Conservation (phyloP, 202 grass and related monocot genomes). For the Setaria viridis region DNA sequence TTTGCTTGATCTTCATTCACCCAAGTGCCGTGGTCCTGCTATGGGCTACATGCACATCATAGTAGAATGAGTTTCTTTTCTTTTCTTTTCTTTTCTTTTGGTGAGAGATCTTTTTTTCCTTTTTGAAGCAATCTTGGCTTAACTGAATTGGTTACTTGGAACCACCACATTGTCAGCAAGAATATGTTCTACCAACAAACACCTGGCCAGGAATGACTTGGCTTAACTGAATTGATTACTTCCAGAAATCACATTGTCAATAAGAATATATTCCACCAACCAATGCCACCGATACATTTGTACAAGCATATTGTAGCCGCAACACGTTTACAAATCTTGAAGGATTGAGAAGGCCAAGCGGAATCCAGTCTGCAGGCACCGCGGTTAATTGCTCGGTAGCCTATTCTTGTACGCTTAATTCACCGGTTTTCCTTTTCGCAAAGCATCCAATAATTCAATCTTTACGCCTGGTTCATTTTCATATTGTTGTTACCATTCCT, state of each 20-base stretch:
- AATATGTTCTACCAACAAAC: conserved; percentile 41
- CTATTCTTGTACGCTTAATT: conserved; percentile 48
- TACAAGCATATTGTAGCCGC: neutral
- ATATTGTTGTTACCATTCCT: conserved; percentile 58
- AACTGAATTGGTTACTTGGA: conserved; percentile 18
- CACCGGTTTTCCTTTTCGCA: conserved; percentile 24
- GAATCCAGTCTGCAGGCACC: conserved; percentile 33
- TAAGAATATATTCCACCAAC: conserved; percentile 43
- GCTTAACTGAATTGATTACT: conserved; percentile 32
- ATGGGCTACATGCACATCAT: neutral
- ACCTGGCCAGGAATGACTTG: neutral
- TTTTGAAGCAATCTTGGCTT: conserved; percentile 7
- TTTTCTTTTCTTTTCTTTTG: neutral
- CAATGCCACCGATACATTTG: neutral
- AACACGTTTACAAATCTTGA: conserved; percentile 51
- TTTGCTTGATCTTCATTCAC: neutral
- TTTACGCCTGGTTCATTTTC: conserved; percentile 56
- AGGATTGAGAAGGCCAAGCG: conserved; percentile 10
- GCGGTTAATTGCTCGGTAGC: conserved; percentile 17
- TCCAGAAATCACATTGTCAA: neutral
- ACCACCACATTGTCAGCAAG: neutral
- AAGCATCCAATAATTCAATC: conserved; percentile 56
- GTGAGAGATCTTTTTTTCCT: too few relatives aligned
- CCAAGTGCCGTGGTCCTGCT: conserved; percentile 23
- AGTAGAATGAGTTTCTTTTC: neutral